A percentile compares a stretch with the other conserved stretches of the same genome.
These are phyloP conservation scores for Jackrogersella minutella DNA, from an alignment of 495 filamentous ascomycete species.

Conservation along the genomic window DNA sequence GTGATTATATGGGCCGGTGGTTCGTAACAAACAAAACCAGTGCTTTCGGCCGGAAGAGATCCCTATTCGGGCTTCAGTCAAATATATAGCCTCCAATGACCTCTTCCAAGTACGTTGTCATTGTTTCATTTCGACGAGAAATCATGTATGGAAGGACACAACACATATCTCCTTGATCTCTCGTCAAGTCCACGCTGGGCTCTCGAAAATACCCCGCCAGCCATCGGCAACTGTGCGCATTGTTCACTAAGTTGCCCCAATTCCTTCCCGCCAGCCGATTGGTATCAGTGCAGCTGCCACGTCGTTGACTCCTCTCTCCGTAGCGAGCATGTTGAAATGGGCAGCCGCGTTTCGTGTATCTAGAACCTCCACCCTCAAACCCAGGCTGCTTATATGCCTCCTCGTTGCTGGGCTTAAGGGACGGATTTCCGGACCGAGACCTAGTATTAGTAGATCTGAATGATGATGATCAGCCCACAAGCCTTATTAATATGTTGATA, in stretches of 20 bases:
- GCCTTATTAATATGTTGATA: neutral
- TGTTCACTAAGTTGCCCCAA: conserved; percentile 41
- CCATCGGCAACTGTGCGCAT: neutral
- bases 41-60: neutral
- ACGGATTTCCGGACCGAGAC: conserved; percentile 75
- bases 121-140: too few species aligned
- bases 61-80: too few species aligned
- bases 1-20: neutral
- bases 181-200: neutral
- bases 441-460: conserved; percentile 86
- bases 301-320: conserved; percentile 78
- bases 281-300: conserved; percentile 92
- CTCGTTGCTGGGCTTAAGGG: conserved; percentile 80
- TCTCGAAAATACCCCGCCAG: too few species aligned
- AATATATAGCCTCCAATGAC: too few species aligned
- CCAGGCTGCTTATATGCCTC: conserved; percentile 73
- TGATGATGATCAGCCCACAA: conserved; percentile 1
- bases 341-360: conserved; percentile 95
- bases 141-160: neutral
- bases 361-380: conserved; percentile 85
- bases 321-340: conserved; percentile 87
- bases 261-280: conserved; percentile 75
- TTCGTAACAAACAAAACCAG: neutral
- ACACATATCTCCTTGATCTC: neutral
- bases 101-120: too few species aligned